Evolutionary conservation across 352 stramenopile genomes (phyloP).

Genomic region (Phytophthora macrochlamydospora): DNA sequence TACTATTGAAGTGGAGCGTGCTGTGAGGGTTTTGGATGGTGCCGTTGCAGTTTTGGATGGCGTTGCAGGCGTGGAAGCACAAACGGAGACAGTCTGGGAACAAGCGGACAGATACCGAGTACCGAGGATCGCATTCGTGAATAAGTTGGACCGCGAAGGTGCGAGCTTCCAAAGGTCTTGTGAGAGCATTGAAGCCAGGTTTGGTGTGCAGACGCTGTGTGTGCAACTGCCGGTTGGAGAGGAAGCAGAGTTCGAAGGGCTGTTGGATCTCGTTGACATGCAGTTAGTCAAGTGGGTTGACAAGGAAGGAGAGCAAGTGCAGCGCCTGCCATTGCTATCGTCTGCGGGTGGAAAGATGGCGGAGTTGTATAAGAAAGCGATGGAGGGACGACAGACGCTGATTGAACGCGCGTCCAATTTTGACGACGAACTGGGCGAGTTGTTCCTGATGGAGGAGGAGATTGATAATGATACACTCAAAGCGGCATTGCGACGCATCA

Average conservation of each 20-base stretch:
- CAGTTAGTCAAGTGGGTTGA: slow-evolving; percentile 70
- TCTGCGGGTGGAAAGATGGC: slow-evolving; percentile 51
- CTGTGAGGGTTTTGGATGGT: slow-evolving; percentile 96
- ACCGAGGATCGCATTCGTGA: slow-evolving; percentile 96
- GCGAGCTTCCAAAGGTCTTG: slow-evolving; percentile 94
- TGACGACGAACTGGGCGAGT: slow-evolving; percentile 74
- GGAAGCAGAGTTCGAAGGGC: slow-evolving; percentile 62
- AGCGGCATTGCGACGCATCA: slow-evolving; percentile 67
- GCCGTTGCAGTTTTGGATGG: slow-evolving; percentile 97
- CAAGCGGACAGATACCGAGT: slow-evolving; percentile 78
- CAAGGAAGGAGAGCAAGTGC: slow-evolving; percentile 59
- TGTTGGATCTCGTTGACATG: slow-evolving; percentile 77
- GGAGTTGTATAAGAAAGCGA: slow-evolving; percentile 48
- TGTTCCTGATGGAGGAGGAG: slow-evolving; percentile 77
- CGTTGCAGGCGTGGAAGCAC: slow-evolving; percentile 95
- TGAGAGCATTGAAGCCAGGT: slow-evolving; percentile 62
- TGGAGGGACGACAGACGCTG: slow-evolving; percentile 52
- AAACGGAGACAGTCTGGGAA: slow-evolving; percentile 89
- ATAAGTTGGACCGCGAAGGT: slow-evolving; percentile 97
- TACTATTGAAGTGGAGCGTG: slow-evolving; percentile 98
- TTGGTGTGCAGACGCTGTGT: slow-evolving; percentile 63
- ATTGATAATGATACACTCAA: slow-evolving; percentile 55
- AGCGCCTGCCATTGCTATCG: slow-evolving; percentile 53
- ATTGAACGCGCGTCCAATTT: slow-evolving; percentile 72
- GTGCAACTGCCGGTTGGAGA: slow-evolving; percentile 73